phyloP scores from a whole-genome alignment of 1,139 yeast genomes.

The Taiozyma sp. region DNA sequence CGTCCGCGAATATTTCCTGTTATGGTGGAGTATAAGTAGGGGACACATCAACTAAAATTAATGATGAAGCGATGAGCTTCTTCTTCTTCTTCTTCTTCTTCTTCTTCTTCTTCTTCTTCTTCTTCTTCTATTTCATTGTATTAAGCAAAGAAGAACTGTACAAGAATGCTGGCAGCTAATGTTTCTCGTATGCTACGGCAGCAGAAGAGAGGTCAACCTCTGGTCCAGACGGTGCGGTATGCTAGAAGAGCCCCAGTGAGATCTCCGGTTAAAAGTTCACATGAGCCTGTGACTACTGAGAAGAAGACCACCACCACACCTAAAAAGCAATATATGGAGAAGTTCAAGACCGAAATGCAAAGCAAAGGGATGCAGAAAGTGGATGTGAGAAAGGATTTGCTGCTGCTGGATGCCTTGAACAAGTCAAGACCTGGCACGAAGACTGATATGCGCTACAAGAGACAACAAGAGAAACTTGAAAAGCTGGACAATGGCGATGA shows the following conservation, averaged over 20 bases:
- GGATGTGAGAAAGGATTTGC: slow-evolving; percentile 6
- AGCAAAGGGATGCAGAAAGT: slow-evolving; percentile 5
- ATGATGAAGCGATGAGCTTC: background rate
- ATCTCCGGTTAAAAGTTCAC: background rate
- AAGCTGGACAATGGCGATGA: slow-evolving; percentile 3
- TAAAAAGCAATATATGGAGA: background rate
- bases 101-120: too few relatives aligned
- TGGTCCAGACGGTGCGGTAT: background rate
- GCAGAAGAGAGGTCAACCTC: background rate
- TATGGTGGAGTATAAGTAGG: background rate
- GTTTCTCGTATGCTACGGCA: background rate
- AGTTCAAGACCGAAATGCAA: background rate
- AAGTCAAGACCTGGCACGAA: slow-evolving; percentile 15
- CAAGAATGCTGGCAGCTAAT: background rate
- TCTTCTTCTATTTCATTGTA: too few relatives aligned
- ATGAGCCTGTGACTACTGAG: background rate
- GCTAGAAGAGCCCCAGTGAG: background rate
- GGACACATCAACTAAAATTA: background rate
- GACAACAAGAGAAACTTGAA: slow-evolving; percentile 8
- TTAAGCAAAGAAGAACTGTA: too few relatives aligned
- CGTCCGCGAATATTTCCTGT: background rate
- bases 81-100: too few relatives aligned
- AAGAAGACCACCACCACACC: background rate
- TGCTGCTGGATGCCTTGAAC: slow-evolving; percentile 15
- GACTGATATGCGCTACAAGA: slow-evolving; percentile 15